A percentile compares a stretch with the other conserved stretches of the same genome.
Conservation (phyloP, 75 land plant genomes). For the Selaginella tamariscina region DNA sequence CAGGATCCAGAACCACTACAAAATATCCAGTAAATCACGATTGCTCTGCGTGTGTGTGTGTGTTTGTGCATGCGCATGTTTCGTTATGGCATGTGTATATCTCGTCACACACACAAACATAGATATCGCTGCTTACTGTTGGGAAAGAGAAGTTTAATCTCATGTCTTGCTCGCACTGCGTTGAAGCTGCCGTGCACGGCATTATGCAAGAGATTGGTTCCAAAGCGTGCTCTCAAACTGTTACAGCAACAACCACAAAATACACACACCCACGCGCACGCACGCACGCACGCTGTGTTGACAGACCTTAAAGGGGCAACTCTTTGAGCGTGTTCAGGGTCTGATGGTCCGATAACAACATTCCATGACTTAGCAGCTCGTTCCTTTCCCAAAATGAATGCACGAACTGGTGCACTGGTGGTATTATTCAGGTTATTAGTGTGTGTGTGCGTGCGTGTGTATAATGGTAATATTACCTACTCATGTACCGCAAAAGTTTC, state of each 20-base stretch:
- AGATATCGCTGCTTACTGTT: too few species aligned
- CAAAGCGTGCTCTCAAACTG: constrained; percentile 32
- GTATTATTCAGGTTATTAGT: too few species aligned
- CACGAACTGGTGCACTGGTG: constrained; percentile 21
- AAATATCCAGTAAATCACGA: too few species aligned
- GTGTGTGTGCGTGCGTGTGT: too few species aligned
- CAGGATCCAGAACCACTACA: constrained; percentile 17
- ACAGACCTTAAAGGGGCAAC: constrained; percentile 28
- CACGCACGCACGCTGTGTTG: background rate
- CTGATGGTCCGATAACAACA: constrained; percentile 21
- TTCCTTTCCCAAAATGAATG: constrained; percentile 24
- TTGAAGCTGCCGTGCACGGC: constrained; percentile 29
- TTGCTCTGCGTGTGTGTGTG: too few species aligned
- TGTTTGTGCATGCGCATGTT: too few species aligned
- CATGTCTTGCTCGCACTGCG: constrained; percentile 13
- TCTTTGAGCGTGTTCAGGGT: constrained; percentile 24
- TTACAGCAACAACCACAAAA: background rate
- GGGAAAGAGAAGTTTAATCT: constrained; percentile 31
- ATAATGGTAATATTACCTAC: too few species aligned
- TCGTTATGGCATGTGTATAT: too few species aligned
- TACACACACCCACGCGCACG: background rate
- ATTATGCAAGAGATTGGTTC: constrained; percentile 22
- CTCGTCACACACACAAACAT: too few species aligned
- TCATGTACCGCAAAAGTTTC: constrained; percentile 25
- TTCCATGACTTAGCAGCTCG: constrained; percentile 19